Evolutionary conservation across 2,329 filamentous ascomycete species (phyloP), one percentile per base, ranked within the genome.

Genomic region (Calonectria hawksworthii): DNA sequence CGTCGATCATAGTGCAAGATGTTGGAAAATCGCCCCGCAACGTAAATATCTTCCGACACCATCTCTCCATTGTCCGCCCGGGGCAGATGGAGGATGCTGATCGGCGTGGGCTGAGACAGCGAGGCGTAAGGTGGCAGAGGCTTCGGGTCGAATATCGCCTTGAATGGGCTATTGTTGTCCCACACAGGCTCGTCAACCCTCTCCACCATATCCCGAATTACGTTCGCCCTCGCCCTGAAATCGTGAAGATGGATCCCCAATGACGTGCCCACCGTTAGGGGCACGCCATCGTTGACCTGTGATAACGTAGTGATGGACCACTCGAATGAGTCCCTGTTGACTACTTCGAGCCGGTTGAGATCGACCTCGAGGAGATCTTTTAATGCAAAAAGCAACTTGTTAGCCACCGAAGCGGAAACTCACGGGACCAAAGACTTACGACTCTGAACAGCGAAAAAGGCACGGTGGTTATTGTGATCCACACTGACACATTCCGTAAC

Each of bases 1-100:
- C 96, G 93, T 4, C 96, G 92, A 82, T 98, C 96, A 85, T 98
- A 99, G 82, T 95, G 94, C 4, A 98, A 87, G 72, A 98, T 95
- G 80, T 93, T 96, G 6, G 96, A 94, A 83, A 98, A 98, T 21
- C 96, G 92, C 0, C 96, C 96, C 6, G 94, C 95, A 44, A 98
- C 92, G 86, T 96, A 96, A 51, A 99, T 97, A 36, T 97, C 94
- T 74, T 94, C 90, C 65, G 95, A 94, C 23, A 92, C 88, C 75
- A 91, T 88, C 64, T 87, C 86, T 13, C 83, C 83, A 11, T 87
- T 84, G 0, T 89, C 90, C 1, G 91, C 86, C 11, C 87, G 88
- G 18, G 93, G 93, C 34, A 96, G 88, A 82, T 98, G 95, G 3
- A 98, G 87, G 75, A 98, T 96, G 59, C 93, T 95, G 30, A 98